Conservation (phyloP, 345 rosid species). For the Psidium guajava region DNA sequence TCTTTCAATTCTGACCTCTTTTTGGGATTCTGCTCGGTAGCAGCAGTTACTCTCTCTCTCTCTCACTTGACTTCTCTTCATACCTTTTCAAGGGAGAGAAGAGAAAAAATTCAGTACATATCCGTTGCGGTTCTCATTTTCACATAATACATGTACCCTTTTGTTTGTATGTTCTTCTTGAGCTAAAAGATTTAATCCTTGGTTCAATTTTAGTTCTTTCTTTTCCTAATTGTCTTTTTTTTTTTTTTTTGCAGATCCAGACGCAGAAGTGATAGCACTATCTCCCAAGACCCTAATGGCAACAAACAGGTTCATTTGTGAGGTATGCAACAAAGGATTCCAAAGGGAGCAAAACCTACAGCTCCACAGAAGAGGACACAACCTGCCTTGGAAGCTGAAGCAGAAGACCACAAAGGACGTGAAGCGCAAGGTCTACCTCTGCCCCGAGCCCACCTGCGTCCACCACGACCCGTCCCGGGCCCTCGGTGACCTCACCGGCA, state of each 20-base stretch:
- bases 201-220: neutral
- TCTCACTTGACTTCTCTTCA: neutral
- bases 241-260: constrained; percentile 47
- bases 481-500: constrained; percentile 79
- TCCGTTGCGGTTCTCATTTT: neutral
- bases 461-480: constrained; percentile 82
- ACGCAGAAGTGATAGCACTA: constrained; percentile 79
- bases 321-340: constrained; percentile 83
- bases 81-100: neutral
- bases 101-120: neutral
- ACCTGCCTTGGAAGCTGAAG: constrained; percentile 79
- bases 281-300: constrained; percentile 88
- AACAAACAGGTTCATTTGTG: constrained; percentile 82
- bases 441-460: constrained; percentile 81
- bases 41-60: neutral
- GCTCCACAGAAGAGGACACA: constrained; percentile 86
- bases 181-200: neutral
- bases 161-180: neutral
- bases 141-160: neutral
- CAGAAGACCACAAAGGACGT: constrained; percentile 77
- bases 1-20: neutral
- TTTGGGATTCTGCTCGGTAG: neutral
- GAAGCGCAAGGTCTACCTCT: constrained; percentile 68
- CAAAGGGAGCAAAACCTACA: constrained; percentile 83
- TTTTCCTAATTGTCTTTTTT: neutral